Percentiles rank a stretch among this genome's conserved stretches.
phyloP scores from a whole-genome alignment of 257 asterid genomes.

The Leonotis leonurus region DNA sequence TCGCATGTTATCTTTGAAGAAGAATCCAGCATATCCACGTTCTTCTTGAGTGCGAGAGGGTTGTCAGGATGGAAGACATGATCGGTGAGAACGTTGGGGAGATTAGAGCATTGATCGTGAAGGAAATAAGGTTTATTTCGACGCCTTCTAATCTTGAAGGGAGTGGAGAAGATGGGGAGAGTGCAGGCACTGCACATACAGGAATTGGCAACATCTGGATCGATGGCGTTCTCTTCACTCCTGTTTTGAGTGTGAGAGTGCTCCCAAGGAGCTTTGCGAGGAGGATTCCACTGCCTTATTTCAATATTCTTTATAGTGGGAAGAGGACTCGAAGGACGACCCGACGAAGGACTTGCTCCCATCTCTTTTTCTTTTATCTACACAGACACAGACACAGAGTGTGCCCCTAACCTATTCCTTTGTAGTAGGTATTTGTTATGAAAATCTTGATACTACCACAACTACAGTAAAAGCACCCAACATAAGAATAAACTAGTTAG shows the following conservation, averaged over 20 bases:
- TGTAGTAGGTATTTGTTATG: too few species aligned
- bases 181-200: neutral
- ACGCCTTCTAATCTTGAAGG: neutral
- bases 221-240: neutral
- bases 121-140: neutral
- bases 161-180: conserved; percentile 12
- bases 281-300: too few species aligned
- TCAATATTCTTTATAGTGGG: too few species aligned
- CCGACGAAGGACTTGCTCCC: neutral
- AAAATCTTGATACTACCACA: too few species aligned
- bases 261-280: neutral
- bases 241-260: too few species aligned
- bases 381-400: neutral
- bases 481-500: too few species aligned
- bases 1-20: too few species aligned
- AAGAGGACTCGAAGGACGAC: too few species aligned
- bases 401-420: too few species aligned
- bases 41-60: neutral
- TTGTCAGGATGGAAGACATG: neutral
- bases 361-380: too few species aligned
- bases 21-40: neutral
- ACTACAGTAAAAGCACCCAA: too few species aligned
- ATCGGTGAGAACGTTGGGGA: neutral
- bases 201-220: neutral
- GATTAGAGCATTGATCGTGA: neutral